Base-by-base conservation (phyloP, 768 basidiomycete genomes). In the Suillus variegatus region DNA sequence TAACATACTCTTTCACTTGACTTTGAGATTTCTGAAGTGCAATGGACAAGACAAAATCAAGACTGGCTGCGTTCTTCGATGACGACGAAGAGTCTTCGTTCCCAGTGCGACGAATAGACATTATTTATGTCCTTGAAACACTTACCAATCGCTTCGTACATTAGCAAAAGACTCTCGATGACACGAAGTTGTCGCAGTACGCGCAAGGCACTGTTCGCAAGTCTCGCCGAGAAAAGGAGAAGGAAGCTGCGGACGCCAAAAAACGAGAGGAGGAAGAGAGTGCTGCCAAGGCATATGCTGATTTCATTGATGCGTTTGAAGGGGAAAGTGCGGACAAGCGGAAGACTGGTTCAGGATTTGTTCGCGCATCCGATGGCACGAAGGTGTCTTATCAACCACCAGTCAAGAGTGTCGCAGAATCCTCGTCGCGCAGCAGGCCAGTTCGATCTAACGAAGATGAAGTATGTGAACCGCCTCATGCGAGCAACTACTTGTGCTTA, bases 241-340 rank as follows among this genome's bases (percentile, higher is more conserved):
- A 89, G 72, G 96, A 98, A 72, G 91, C 90, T 58, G 96, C 93
- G 43, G 95, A 96, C 72, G 90, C 89, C 46, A 97, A 95, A 79
- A 89, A 89, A 71, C 86, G 83, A 67, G 92, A 93, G 73, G 93
- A 94, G 72, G 93, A 94, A 73, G 88, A 88, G 60, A 83, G 85
- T 68, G 92, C 92, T 51, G 92, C 88, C 5, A 88, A 85, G 70
- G 92, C 90, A 3, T 92, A 91, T 72, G 89, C 89, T 32, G 94
- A 95, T 70, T 96, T 94, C 75, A 73, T 95, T 69, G 89, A 93
- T 67, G 88, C 88, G 25, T 95, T 95, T 71, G 92, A 95, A 56
- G 89, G 89, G 8, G 90, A 91, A 52, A 87, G 85, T 52, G 79
- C 75, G 13, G 74, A 75, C 58, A 85, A 79, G 69, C 86, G 81